These are phyloP conservation scores for Exophiala dermatitidis DNA, from an alignment of 2,329 filamentous ascomycete species.

Conservation along the genomic window DNA sequence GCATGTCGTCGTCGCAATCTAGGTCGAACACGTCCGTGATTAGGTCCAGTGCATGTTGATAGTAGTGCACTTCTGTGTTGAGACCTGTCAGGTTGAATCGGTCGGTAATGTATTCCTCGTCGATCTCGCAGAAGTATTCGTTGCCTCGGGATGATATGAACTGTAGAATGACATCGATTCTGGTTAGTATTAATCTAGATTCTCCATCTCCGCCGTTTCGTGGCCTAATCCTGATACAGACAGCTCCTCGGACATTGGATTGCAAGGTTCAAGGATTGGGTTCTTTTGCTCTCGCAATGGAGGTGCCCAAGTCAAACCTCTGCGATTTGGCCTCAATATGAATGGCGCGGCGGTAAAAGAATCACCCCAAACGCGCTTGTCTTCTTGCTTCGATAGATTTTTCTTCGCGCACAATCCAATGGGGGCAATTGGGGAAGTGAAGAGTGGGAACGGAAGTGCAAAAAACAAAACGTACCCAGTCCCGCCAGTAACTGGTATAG, in stretches of 20 bases:
- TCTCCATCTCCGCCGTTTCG: no score
- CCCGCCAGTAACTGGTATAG: constrained; percentile 98
- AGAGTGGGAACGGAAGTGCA: background rate
- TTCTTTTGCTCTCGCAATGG: no score
- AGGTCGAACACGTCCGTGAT: constrained; percentile 98
- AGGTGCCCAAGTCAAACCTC: no score
- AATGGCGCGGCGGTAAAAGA: no score
- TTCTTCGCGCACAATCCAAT: background rate
- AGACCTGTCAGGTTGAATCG: constrained; percentile 96
- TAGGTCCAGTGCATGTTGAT: constrained; percentile 95
- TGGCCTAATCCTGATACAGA: no score
- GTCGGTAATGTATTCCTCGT: constrained; percentile 97
- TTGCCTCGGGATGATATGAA: constrained; percentile 97
- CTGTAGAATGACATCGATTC: constrained; percentile 43
- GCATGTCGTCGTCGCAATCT: constrained; percentile 97
- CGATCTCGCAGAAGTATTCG: constrained; percentile 99
- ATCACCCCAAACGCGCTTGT: no score
- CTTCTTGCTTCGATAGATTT: no score
- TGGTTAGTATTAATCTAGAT: constrained; percentile 7
- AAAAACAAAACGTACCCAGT: constrained; percentile 69
- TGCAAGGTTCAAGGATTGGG: no score
- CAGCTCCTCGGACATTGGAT: no score
- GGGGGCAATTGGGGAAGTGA: background rate
- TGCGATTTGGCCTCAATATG: no score
- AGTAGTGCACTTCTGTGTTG: constrained; percentile 96